A percentile compares a stretch with the other conserved stretches of the same genome.
Evolutionary conservation across 2,329 filamentous ascomycete species (phyloP).

Genomic region (Curvularia verruculosa): DNA sequence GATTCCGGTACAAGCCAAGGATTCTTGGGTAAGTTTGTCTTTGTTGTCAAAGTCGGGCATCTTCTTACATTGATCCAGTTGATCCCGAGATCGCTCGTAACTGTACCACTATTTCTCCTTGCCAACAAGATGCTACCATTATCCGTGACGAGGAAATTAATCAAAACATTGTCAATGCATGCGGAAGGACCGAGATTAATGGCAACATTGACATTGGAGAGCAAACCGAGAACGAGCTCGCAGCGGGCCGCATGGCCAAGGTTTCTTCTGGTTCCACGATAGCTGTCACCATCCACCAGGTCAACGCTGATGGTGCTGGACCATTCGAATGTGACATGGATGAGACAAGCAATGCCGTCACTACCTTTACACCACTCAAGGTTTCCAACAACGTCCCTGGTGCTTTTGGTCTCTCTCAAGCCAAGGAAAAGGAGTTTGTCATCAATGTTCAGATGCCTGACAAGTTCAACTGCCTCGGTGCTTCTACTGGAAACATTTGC

Average conservation of each 20-base stretch:
- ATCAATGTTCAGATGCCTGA: constrained; percentile 64
- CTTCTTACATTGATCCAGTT: constrained; percentile 16
- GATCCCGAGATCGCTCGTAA: constrained; percentile 45
- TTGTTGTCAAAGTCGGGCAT: neutral
- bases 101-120: constrained; percentile 47
- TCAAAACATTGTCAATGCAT: constrained; percentile 48
- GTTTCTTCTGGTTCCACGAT: constrained; percentile 36
- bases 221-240: constrained; percentile 47
- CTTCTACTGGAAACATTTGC: constrained; percentile 65
- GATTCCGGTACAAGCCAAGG: constrained; percentile 40
- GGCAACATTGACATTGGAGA: constrained; percentile 50
- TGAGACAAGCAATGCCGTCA: constrained; percentile 57
- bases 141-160: constrained; percentile 46
- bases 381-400: constrained; percentile 67
- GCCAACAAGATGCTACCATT: constrained; percentile 48
- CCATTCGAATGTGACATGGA: constrained; percentile 70
- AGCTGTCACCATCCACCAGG: constrained; percentile 57
- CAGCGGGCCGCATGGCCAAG: constrained; percentile 38
- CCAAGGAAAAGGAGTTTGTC: constrained; percentile 62
- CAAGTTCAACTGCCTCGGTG: constrained; percentile 60
- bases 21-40: constrained; percentile 25
- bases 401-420: constrained; percentile 63
- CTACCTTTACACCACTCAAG: constrained; percentile 56
- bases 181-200: constrained; percentile 45
- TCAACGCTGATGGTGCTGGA: constrained; percentile 70